These are phyloP conservation scores for Metschnikowia kofuensis DNA, from an alignment of 805 yeast genomes.

Conservation along the genomic window DNA sequence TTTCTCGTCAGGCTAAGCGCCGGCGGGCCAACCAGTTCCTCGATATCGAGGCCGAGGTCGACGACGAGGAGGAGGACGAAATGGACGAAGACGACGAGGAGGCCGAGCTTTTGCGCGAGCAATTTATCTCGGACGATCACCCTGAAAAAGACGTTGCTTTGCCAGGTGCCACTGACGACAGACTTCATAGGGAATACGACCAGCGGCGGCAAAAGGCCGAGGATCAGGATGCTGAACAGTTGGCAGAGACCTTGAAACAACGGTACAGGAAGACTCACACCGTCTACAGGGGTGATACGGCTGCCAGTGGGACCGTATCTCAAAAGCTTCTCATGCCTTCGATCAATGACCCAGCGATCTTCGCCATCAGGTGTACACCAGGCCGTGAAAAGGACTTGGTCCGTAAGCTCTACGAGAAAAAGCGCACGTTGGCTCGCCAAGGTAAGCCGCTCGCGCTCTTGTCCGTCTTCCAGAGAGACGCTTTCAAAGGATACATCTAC, in stretches of 20 bases:
- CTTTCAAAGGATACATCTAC: constrained; percentile 87
- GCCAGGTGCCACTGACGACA: constrained; percentile 45
- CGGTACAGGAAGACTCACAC: constrained; percentile 86
- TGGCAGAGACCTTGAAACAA: constrained; percentile 89
- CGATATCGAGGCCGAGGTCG: constrained; percentile 99
- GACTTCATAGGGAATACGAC: constrained; percentile 89
- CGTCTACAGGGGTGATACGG: constrained; percentile 81
- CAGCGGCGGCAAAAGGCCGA: constrained; percentile 80
- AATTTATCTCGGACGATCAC: constrained; percentile 75
- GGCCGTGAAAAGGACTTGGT: constrained; percentile 93
- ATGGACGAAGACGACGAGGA: constrained; percentile 89
- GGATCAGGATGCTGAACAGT: constrained; percentile 90
- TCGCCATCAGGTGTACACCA: constrained; percentile 92
- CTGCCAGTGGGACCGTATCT: constrained; percentile 62
- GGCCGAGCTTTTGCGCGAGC: constrained; percentile 82
- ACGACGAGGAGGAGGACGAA: constrained; percentile 92
- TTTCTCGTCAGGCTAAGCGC: constrained; percentile 45
- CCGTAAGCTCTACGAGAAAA: constrained; percentile 78
- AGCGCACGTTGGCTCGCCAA: constrained; percentile 70
- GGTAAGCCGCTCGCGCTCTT: constrained; percentile 77
- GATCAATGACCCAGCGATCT: constrained; percentile 92
- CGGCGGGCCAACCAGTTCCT: constrained; percentile 75
- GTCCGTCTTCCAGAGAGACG: constrained; percentile 92
- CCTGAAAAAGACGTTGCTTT: constrained; percentile 49
- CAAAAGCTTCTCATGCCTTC: constrained; percentile 93